phyloP scores from a whole-genome alignment of 768 basidiomycete genomes.

The Artomyces pyxidatus region DNA sequence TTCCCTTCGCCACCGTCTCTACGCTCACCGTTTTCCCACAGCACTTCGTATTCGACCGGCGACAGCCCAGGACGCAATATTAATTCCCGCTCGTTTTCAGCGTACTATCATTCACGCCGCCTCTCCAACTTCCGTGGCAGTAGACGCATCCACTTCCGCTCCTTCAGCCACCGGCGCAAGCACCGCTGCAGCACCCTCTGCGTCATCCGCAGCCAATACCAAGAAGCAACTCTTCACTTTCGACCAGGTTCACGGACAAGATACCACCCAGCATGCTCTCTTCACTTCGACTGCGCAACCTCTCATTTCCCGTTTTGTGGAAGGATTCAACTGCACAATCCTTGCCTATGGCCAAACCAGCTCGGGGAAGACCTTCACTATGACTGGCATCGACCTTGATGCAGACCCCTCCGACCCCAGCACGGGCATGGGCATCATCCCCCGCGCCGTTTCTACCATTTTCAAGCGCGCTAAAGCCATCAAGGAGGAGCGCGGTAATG shows the following conservation, averaged over 20 bases:
- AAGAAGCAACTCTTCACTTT: constrained; percentile 88
- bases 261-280: constrained; percentile 76
- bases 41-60: constrained; percentile 89
- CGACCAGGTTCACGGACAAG: constrained; percentile 89
- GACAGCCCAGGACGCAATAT: constrained; percentile 72
- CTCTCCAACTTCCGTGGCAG: constrained; percentile 67
- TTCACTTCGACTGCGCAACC: constrained; percentile 82
- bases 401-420: constrained; percentile 74
- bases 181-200: constrained; percentile 33
- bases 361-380: constrained; percentile 95
- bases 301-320: constrained; percentile 78
- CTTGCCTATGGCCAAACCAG: constrained; percentile 97
- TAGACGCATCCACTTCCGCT: constrained; percentile 60
- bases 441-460: constrained; percentile 84
- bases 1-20: constrained; percentile 10
- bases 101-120: constrained; percentile 76
- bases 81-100: constrained; percentile 93
- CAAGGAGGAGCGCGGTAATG: constrained; percentile 63
- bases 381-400: constrained; percentile 93
- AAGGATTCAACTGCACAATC: constrained; percentile 96
- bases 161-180: constrained; percentile 44
- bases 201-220: constrained; percentile 27
- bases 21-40: constrained; percentile 21
- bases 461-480: constrained; percentile 72
- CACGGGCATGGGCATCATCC: constrained; percentile 92